Base-by-base conservation (phyloP, 768 basidiomycete species). In the Leccinum obscurum region DNA sequence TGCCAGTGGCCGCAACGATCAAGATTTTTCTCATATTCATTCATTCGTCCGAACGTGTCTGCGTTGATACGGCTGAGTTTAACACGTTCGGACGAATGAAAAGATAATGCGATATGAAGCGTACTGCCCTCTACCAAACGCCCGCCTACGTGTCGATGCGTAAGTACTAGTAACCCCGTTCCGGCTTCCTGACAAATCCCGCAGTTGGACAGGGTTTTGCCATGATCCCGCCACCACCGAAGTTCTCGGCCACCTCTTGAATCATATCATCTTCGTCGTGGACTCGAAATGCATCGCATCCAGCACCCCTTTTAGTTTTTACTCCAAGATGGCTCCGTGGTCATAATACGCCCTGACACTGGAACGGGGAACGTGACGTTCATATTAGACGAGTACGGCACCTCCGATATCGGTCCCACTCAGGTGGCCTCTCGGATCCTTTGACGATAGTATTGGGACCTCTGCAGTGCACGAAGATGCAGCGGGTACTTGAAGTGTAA, bases 171-270 rank as follows among this genome's bases (percentile, higher is more conserved):
- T 34, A 41, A 4, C 41, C 46, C 48, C 54, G 17, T 54, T 28
- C 37, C 68, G 66, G 68, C 6, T 4, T 46, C 48, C 52, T 54
- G 49, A 61, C 28, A 52, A 22, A 30, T 11, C 24, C 15, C 7
- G 49, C 17, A 3, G n/a, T 46, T 20, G 10, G 54, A 57, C 58
- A 67, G 60, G 60, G 58, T 67, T 64, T 41, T 24, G 54, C 14
- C 56, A 20, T 20, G 9, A 44, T 44, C 10, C 20, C n/a, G 41
- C 41, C 41, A 37, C 50, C 30, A 14, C 35, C 57, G 39, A 48
- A 22, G 46, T 39, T 39, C 20, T 46, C 20, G 44, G 20, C 24
- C 3, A 6, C 30, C 22, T 11, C 44, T 53, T 11, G 10, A 14
- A 53, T 53, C n/a, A 53, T 32, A 46, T 28, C 9, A 41, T 22